Evolutionary conservation across 2,329 filamentous ascomycete genomes (phyloP), one percentile per base, ranked within the genome.

Genomic region (Arthrinium puccinioides): DNA sequence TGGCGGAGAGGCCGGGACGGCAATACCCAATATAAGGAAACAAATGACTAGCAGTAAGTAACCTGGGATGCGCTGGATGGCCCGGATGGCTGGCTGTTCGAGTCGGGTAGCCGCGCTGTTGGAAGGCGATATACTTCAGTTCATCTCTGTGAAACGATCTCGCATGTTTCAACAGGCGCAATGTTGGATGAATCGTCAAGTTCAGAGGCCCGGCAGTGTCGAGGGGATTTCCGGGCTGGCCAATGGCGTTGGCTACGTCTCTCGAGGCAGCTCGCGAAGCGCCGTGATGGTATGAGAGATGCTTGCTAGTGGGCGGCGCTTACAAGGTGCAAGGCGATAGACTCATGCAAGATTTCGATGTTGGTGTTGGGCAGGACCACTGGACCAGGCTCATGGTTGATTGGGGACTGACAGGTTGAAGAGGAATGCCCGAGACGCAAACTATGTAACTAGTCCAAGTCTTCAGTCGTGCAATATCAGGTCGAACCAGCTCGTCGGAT

Each of bases 1-100:
- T 76, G 54, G 37, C 49, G 44, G 38, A 43, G 15, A 31, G 29
- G 29, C 10, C 11, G 19, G 15, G 10, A 13, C 11, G 18, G 19
- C 13, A 31, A 20, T 8, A 2, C n/a, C 18, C 10, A 16, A 8
- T 31, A 31, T 27, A 27, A 4, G 25, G 25, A n/a, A n/a, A n/a
- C n/a, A n/a, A n/a, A n/a, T n/a, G n/a, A n/a, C n/a, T n/a, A n/a
- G n/a, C n/a, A n/a, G n/a, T n/a, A n/a, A n/a, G n/a, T n/a, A n/a
- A n/a, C n/a, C n/a, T n/a, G n/a, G n/a, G n/a, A n/a, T n/a, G n/a
- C n/a, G n/a, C n/a, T n/a, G n/a, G n/a, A n/a, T n/a, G n/a, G 14
- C 33, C 11, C 7, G 7, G 18, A 28, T 21, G 33, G 24, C 3
- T 10, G 33, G 13, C 13, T 14, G 25, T 5, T 11, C 25, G 33